phyloP scores from a whole-genome alignment of 2,329 filamentous ascomycete species.

The Elsinoe ampelina region DNA sequence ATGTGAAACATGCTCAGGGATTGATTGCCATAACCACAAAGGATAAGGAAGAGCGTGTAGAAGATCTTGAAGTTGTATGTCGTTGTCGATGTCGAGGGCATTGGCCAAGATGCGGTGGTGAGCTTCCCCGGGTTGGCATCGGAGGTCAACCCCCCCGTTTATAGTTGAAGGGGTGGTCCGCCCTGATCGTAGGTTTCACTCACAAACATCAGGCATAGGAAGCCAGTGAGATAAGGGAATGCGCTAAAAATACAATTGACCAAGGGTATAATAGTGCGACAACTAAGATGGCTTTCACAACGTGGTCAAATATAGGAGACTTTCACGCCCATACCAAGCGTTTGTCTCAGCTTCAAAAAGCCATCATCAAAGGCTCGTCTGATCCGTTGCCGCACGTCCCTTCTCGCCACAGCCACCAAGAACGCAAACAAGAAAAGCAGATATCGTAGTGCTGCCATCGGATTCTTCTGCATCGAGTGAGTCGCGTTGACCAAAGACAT shows the following conservation, averaged over 20 bases:
- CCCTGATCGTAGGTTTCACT: neutral
- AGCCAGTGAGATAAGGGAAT: neutral
- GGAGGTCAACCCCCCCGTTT: neutral
- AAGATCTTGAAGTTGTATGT: too few relatives aligned
- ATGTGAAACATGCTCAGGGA: neutral
- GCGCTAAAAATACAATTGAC: neutral
- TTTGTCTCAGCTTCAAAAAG: constrained; percentile 74
- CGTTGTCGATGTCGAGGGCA: too few relatives aligned
- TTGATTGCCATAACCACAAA: neutral
- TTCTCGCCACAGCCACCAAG: constrained; percentile 63
- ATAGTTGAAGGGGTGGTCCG: neutral
- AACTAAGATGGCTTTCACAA: neutral
- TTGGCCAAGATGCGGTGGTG: too few relatives aligned
- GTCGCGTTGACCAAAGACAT: constrained; percentile 42
- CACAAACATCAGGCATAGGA: neutral
- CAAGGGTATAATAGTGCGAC: neutral
- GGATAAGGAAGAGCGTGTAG: too few relatives aligned
- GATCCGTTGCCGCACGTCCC: constrained; percentile 65
- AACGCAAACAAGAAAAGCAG: constrained; percentile 74
- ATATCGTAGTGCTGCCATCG: constrained; percentile 49
- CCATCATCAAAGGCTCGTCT: constrained; percentile 57
- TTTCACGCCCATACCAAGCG: constrained; percentile 93
- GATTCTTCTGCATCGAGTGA: constrained; percentile 44
- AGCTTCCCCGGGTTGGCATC: neutral
- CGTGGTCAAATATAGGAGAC: constrained; percentile 74